phyloP scores from a whole-genome alignment of 2,329 filamentous ascomycete species.

The Colletotrichum liaoningense region DNA sequence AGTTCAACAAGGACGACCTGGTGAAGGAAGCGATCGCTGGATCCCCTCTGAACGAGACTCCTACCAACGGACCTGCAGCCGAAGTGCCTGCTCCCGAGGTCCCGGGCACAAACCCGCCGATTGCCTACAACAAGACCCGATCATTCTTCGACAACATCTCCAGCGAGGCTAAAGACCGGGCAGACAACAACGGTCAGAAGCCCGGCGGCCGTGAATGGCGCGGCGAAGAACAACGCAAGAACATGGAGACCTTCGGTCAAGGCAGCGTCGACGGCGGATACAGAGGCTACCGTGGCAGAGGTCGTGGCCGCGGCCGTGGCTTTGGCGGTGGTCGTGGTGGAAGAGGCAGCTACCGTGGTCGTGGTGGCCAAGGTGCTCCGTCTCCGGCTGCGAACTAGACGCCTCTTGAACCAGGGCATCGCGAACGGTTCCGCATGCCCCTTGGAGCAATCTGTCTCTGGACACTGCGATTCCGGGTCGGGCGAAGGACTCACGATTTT shows the following conservation, averaged over 20 bases:
- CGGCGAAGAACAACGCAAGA: constrained; percentile 91
- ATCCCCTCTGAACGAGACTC: constrained; percentile 71
- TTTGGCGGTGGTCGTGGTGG: constrained; percentile 54
- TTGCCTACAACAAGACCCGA: constrained; percentile 84
- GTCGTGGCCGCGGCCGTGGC: constrained; percentile 76
- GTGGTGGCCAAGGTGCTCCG: constrained; percentile 40
- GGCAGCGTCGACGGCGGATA: constrained; percentile 89
- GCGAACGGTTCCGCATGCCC: neutral
- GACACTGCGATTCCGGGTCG: neutral
- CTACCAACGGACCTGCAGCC: constrained; percentile 48
- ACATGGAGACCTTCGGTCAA: constrained; percentile 97
- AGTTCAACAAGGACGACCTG: constrained; percentile 64
- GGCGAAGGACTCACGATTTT: constrained; percentile 4
- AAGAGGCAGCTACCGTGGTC: constrained; percentile 46
- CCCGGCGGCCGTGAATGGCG: constrained; percentile 89
- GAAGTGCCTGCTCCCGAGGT: constrained; percentile 48
- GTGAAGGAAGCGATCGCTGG: constrained; percentile 89
- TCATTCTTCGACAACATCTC: constrained; percentile 99
- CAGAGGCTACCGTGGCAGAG: constrained; percentile 81
- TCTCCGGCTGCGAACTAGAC: constrained; percentile 27
- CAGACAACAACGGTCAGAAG: constrained; percentile 75
- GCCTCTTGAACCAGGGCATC: neutral
- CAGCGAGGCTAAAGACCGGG: constrained; percentile 89
- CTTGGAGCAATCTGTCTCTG: neutral
- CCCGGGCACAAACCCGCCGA: constrained; percentile 42